Evolutionary conservation across 805 yeast species (phyloP), one percentile per base, ranked within the genome.

Genomic region (Lipomyces anomalus): DNA sequence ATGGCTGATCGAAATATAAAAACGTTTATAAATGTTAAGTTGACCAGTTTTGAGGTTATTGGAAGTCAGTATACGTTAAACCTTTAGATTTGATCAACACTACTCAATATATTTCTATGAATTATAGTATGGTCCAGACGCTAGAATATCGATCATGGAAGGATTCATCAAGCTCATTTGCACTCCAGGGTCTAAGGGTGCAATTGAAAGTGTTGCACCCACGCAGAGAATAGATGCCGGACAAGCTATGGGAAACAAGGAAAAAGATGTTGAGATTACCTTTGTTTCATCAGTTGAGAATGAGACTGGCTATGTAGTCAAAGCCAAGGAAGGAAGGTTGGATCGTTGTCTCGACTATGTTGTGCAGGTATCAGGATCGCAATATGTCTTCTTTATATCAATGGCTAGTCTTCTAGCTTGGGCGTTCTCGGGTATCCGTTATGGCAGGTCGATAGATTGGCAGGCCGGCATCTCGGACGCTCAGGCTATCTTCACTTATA

Each of bases 281-380:
- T 21, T 4, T 33, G 3, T 33, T 21, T 7, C 21, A 33, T 13
- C 21, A 33, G 17, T 33, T 11, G 17, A 33, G 20, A 33, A 33
- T 13, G 9, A 9, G 35, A 13, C 4, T 1, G 20, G 20, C 11
- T 33, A 7, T 2, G 35, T 18, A 7, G 13, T 21, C 20, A 21
- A 4, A 21, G 17, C 20, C 3, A 33, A 33, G 35, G 20, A 11
- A 21, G 20, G n/a, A 11, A 9, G 17, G 11, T 21, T 33, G 11
- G 50, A 46, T 18, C 49, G 50, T 13, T 22, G 35, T 16, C 49
- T 46, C 34, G 50, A 46, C 30, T 9, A 16, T 20, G 22, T 46
- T 9, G 44, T 40, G 20, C 22, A 18, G 11, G n/a, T 22, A 7
- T 23, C 45, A 6, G 48, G 49, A 13, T 44, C 50, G 13, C 23